phyloP scores from a whole-genome alignment of 2,329 filamentous ascomycete species.

The Phyllosticta citribraziliensis region DNA sequence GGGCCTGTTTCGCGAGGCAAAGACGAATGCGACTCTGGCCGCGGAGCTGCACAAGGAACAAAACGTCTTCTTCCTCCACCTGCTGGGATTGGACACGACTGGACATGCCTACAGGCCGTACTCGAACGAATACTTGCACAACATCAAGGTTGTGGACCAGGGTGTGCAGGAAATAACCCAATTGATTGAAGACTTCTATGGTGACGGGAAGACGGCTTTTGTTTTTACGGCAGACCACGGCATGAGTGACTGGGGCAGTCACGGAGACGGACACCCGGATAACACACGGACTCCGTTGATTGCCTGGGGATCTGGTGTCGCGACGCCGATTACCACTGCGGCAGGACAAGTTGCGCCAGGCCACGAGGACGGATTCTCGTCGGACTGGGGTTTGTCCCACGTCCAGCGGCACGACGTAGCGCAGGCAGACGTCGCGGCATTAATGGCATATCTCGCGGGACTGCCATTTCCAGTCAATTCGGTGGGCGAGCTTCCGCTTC shows the following conservation, averaged over 20 bases:
- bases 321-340: constrained; percentile 53
- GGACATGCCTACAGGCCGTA: constrained; percentile 84
- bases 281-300: constrained; percentile 93
- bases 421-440: constrained; percentile 85
- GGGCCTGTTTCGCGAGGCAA: constrained; percentile 71
- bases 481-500: constrained; percentile 81
- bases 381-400: constrained; percentile 75
- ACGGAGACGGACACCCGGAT: constrained; percentile 93
- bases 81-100: constrained; percentile 83
- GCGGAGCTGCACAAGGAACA: constrained; percentile 69
- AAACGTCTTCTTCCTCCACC: constrained; percentile 87
- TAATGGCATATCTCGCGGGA: constrained; percentile 89
- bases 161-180: constrained; percentile 77
- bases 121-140: constrained; percentile 88
- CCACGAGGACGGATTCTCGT: constrained; percentile 78
- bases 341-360: constrained; percentile 54
- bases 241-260: constrained; percentile 99
- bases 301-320: constrained; percentile 85
- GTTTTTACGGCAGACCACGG: constrained; percentile 97
- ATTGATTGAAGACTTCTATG: constrained; percentile 77
- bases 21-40: constrained; percentile 65
- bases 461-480: constrained; percentile 91
- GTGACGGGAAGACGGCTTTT: constrained; percentile 74
- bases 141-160: constrained; percentile 87
- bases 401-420: constrained; percentile 82